Evolutionary conservation across 306 rosid species (phyloP).

Genomic region (Dalbergia cultrata): DNA sequence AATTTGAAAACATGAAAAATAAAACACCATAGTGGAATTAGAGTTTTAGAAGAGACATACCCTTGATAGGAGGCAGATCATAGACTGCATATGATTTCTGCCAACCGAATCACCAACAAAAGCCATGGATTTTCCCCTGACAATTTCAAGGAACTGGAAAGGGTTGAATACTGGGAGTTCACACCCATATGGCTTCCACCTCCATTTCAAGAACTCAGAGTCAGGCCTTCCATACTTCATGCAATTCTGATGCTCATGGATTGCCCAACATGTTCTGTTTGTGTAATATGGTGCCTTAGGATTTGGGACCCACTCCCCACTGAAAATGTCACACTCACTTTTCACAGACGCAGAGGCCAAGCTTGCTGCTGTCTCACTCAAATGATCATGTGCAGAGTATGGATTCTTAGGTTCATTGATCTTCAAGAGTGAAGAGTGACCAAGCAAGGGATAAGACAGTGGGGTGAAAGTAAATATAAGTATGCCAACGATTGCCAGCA

Average conservation of each 20-base stretch:
- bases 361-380: constrained; percentile 28
- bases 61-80: constrained; percentile 75
- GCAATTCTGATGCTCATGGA: constrained; percentile 88
- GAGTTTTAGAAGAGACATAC: constrained; percentile 41
- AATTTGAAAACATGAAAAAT: too few relatives aligned
- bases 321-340: constrained; percentile 70
- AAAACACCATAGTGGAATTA: too few relatives aligned
- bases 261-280: constrained; percentile 79
- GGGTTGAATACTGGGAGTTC: constrained; percentile 82
- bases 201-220: constrained; percentile 84
- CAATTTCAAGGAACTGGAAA: constrained; percentile 72
- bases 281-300: constrained; percentile 80
- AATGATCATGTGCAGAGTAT: constrained; percentile 1
- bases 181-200: constrained; percentile 86
- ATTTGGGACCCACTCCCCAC: constrained; percentile 84
- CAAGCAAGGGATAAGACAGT: constrained; percentile 57
- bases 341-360: constrained; percentile 41
- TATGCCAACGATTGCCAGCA: constrained; percentile 48
- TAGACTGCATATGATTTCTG: constrained; percentile 83
- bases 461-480: constrained; percentile 59
- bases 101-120: constrained; percentile 93
- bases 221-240: constrained; percentile 88
- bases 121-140: constrained; percentile 82
- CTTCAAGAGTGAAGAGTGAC: constrained; percentile 40
- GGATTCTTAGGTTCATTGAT: constrained; percentile 24